A percentile compares a stretch with the other conserved stretches of the same genome.
Evolutionary conservation across 257 asterid species (phyloP).

Genomic region (Ophiorrhiza pumila): DNA sequence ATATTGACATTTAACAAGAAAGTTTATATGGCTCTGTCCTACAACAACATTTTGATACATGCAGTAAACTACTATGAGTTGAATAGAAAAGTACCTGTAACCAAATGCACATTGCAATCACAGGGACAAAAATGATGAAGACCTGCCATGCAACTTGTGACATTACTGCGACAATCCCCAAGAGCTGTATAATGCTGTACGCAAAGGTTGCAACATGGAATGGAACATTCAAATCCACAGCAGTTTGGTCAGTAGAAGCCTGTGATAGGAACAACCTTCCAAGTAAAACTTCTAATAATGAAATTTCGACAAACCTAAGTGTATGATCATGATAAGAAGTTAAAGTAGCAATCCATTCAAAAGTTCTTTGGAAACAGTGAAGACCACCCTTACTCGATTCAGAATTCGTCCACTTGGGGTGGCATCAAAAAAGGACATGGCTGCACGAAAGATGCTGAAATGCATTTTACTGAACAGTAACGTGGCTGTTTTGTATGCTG

Average conservation of each 20-base stretch:
- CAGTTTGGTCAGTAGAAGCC: slow-evolving; percentile 90
- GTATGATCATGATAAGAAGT: no score
- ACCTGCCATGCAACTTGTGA: slow-evolving; percentile 87
- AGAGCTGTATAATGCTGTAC: slow-evolving; percentile 60
- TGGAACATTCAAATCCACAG: slow-evolving; percentile 63
- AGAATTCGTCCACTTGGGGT: slow-evolving; percentile 97
- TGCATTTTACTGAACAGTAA: slow-evolving; percentile 75
- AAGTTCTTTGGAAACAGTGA: background rate
- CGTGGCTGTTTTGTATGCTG: slow-evolving; percentile 70
- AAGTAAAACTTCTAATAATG: slow-evolving; percentile 2
- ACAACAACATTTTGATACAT: no score
- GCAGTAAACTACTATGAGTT: background rate
- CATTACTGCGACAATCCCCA: slow-evolving; percentile 78
- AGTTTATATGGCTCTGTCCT: no score
- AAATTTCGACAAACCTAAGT: no score
- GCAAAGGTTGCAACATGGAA: slow-evolving; percentile 51
- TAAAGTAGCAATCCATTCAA: background rate
- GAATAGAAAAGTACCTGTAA: slow-evolving; percentile 50
- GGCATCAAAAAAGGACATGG: slow-evolving; percentile 94
- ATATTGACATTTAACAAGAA: no score
- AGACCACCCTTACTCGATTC: slow-evolving; percentile 50
- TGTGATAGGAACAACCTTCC: slow-evolving; percentile 27
- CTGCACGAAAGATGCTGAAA: slow-evolving; percentile 69
- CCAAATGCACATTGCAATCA: slow-evolving; percentile 62
- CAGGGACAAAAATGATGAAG: slow-evolving; percentile 70